Evolutionary conservation across 345 rosid species (phyloP).

Genomic region (Jatropha curcas): DNA sequence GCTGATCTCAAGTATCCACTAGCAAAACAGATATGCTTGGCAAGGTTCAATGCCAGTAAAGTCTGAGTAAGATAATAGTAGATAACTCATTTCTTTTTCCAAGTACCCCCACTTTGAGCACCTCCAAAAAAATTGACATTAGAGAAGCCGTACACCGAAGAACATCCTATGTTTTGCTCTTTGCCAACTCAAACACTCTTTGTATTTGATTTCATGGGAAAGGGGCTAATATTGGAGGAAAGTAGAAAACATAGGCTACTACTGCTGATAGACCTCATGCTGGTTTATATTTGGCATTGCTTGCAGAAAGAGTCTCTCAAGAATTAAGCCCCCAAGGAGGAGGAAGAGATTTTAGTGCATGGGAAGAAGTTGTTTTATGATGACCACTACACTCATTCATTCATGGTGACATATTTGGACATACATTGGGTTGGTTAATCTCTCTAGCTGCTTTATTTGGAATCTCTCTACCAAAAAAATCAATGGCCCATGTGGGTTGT

Average conservation of each 20-base stretch:
- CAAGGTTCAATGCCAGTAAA: slow-evolving; percentile 25
- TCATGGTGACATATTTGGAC: slow-evolving; percentile 19
- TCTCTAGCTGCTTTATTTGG: slow-evolving; percentile 17
- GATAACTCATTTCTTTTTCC: slow-evolving; percentile 39
- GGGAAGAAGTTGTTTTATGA: slow-evolving; percentile 19
- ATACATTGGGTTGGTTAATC: neutral
- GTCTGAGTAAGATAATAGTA: slow-evolving; percentile 26
- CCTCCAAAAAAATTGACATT: slow-evolving; percentile 14
- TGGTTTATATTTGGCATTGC: slow-evolving; percentile 25
- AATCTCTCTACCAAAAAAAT: slow-evolving; percentile 23
- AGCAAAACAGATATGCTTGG: slow-evolving; percentile 25
- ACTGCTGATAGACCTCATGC: slow-evolving; percentile 13
- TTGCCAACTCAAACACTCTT: slow-evolving; percentile 6
- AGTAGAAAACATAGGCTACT: slow-evolving; percentile 2
- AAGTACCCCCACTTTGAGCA: slow-evolving; percentile 34
- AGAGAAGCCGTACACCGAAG: slow-evolving; percentile 9
- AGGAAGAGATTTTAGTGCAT: slow-evolving; percentile 11
- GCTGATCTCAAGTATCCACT: slow-evolving; percentile 27
- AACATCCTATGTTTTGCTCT: slow-evolving; percentile 21
- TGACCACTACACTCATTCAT: slow-evolving; percentile 12
- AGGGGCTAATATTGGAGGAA: neutral
- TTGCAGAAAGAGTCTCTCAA: slow-evolving; percentile 6
- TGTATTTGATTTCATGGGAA: neutral
- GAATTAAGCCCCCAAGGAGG: slow-evolving; percentile 11
- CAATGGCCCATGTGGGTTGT: slow-evolving; percentile 39